Base-by-base conservation (phyloP, 192 early-diverging fungal genomes). In the Obelidium mucronatum region DNA sequence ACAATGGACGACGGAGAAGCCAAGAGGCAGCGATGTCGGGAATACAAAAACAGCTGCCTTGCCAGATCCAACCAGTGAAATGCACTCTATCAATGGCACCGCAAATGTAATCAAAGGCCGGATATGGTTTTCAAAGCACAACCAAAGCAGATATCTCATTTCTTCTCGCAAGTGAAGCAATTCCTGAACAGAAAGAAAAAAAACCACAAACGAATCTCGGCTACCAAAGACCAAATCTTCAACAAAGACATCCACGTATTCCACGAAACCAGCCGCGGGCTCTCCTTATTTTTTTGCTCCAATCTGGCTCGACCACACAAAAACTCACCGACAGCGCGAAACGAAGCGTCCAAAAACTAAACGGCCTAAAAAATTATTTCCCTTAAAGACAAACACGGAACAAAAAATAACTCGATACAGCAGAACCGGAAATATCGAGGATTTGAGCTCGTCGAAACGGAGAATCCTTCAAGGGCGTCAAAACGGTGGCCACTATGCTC, bases 1-100 rank as follows among this genome's bases (percentile, higher is more conserved):
- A 11, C 92, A 93, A 71, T 92, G 90, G 91, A 93, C 92, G 92
- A 93, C 91, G 2, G 92, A 93, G 73, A 79, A 90, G 24, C 89
- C 90, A 19, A 91, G 90, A 48, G 92, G 90, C 37, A 85, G 82
- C 37, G 92, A 93, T 73, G 85, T 93, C 40, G 84, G 84, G 75
- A 73, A 72, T 2, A 89, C 91, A 4, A 91, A 93, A 75, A 91
- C 92, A 2, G 74, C 78, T 48, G 92, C 92, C 0, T 82, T 87
- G 17, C 75, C 79, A n/a, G 81, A 84, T 30, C 66, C 77, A 5
- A 62, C 55, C 40, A 75, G 75, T 36, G 67, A 59, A 6, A 4
- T 39, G 24, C 19, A 78, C 61, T n/a, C 42, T 2, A 31, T 40
- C 22, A n/a, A 34, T 26, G 86, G 81, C 76, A 55, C 2, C n/a